These are phyloP conservation scores for Ascochyta rabiei DNA, from an alignment of 2,329 filamentous ascomycete genomes.

Conservation along the genomic window DNA sequence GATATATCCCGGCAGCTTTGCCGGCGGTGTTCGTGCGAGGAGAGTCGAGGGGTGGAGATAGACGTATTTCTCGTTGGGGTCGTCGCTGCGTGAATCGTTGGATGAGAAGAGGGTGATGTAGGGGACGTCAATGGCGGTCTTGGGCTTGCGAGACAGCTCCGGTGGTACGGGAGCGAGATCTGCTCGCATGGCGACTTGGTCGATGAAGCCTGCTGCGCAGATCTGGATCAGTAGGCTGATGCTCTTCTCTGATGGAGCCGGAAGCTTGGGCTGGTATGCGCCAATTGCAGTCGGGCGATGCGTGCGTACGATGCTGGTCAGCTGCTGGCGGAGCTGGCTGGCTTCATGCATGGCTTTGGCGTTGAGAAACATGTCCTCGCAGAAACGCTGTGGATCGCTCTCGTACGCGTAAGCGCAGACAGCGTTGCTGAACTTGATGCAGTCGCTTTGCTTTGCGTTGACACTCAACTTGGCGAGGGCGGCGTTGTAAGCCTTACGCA, in stretches of 20 bases:
- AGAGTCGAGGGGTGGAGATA: constrained; percentile 88
- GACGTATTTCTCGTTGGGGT: constrained; percentile 68
- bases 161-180: constrained; percentile 77
- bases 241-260: constrained; percentile 66
- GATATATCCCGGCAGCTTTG: constrained; percentile 77
- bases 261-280: constrained; percentile 57
- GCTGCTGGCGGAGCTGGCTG: constrained; percentile 79
- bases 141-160: constrained; percentile 65
- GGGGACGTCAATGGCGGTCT: constrained; percentile 87
- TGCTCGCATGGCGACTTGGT: constrained; percentile 90
- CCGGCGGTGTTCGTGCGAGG: constrained; percentile 64
- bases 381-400: constrained; percentile 69
- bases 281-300: constrained; percentile 64
- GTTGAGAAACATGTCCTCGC: constrained; percentile 81
- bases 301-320: constrained; percentile 77
- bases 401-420: constrained; percentile 75
- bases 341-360: constrained; percentile 88
- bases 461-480: constrained; percentile 80
- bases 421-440: constrained; percentile 86
- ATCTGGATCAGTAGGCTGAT: constrained; percentile 87
- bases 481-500: constrained; percentile 69
- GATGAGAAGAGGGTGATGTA: constrained; percentile 85
- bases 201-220: constrained; percentile 88
- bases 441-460: constrained; percentile 79
- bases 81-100: constrained; percentile 50